Conservation (phyloP, 768 basidiomycete species). For the Cantharellus cinnabarinus region DNA sequence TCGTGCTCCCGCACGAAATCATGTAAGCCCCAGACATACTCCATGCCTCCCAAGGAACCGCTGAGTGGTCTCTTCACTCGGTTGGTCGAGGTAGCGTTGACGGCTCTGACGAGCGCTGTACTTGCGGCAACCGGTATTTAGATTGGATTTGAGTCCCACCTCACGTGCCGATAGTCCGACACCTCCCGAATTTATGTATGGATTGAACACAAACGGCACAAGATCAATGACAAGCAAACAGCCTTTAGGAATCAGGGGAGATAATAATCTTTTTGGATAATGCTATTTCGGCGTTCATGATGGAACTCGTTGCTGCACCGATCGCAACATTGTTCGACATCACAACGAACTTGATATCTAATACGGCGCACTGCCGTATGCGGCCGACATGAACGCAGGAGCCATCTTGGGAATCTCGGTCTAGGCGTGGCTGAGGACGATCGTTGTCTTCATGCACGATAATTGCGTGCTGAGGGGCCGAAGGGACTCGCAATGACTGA, state of each 20-base stretch:
- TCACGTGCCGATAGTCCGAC: too few relatives aligned
- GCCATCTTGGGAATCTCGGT: constrained; percentile 76
- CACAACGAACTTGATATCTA: constrained; percentile 92
- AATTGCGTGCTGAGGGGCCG: constrained; percentile 66
- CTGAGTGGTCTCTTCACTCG: neutral
- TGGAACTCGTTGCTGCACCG: constrained; percentile 89
- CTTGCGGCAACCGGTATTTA: too few relatives aligned
- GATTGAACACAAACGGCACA: too few relatives aligned
- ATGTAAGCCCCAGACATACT: constrained; percentile 76
- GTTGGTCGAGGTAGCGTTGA: too few relatives aligned
- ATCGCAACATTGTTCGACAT: constrained; percentile 86
- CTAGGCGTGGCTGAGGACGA: constrained; percentile 83
- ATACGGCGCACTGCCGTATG: constrained; percentile 71
- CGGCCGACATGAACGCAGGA: constrained; percentile 83
- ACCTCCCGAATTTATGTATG: too few relatives aligned
- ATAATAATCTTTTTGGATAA: constrained; percentile 29
- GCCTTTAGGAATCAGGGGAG: too few relatives aligned
- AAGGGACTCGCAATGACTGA: constrained; percentile 56
- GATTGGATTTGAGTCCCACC: too few relatives aligned
- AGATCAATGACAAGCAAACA: too few relatives aligned
- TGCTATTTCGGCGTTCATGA: constrained; percentile 96
- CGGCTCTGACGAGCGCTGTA: too few relatives aligned
- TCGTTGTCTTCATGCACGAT: constrained; percentile 86
- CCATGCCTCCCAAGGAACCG: constrained; percentile 10
- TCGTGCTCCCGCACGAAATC: constrained; percentile 82